phyloP scores from a whole-genome alignment of 176 grass and related monocot species.

The Leersia perrieri region DNA sequence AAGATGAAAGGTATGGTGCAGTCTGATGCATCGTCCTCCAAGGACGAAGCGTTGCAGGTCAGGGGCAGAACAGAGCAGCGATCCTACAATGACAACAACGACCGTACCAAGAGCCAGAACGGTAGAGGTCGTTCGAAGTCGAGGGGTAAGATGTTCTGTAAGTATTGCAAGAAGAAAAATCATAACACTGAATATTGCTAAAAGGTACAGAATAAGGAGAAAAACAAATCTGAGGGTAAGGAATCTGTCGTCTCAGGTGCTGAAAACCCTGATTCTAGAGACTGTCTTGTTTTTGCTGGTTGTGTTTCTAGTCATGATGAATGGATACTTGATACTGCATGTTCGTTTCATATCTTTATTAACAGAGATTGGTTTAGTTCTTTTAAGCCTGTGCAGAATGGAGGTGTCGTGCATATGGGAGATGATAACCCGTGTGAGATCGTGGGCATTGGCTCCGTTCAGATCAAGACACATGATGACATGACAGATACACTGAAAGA shows the following conservation, averaged over 20 bases:
- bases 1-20: too few relatives aligned
- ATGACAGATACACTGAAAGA: too few relatives aligned
- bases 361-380: constrained; percentile 4
- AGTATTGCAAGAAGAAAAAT: not conserved
- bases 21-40: too few relatives aligned
- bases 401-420: constrained; percentile 2
- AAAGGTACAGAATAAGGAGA: constrained; percentile 24
- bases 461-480: too few relatives aligned
- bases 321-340: not conserved
- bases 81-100: not conserved
- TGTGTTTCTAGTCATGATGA: not conserved
- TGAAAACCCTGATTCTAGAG: not conserved
- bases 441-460: not conserved
- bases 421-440: not conserved
- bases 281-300: not conserved
- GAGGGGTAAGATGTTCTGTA: not conserved
- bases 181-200: constrained; percentile 3
- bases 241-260: too few relatives aligned
- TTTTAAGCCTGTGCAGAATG: not conserved
- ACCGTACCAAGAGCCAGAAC: not conserved
- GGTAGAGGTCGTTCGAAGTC: constrained; percentile 11
- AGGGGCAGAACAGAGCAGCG: too few relatives aligned
- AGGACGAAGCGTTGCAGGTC: too few relatives aligned
- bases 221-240: not conserved
- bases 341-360: not conserved